Evolutionary conservation across 2,329 filamentous ascomycete genomes (phyloP).

Genomic region (Trichoderma pleuroti): DNA sequence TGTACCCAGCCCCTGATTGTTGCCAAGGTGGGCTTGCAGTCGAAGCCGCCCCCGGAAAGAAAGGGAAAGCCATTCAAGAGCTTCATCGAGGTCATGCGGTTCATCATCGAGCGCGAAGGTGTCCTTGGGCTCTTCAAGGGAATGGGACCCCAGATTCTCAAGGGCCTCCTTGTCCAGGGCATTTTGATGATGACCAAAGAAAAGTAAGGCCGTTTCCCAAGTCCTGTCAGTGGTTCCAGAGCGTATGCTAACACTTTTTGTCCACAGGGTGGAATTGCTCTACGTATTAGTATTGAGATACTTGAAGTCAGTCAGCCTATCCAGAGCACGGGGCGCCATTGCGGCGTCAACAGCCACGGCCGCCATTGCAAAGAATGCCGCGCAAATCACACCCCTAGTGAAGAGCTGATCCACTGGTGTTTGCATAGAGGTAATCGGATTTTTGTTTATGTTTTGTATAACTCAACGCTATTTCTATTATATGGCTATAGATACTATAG

Average conservation of each 20-base stretch:
- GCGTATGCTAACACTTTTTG: slow-evolving; percentile 21
- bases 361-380: slow-evolving; percentile 42
- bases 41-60: slow-evolving; percentile 77
- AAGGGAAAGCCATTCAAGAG: slow-evolving; percentile 89
- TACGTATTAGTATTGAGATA: slow-evolving; percentile 87
- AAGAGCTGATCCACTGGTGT: not conserved
- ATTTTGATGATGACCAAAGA: slow-evolving; percentile 99
- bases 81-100: slow-evolving; percentile 91
- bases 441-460: not conserved
- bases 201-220: slow-evolving; percentile 54
- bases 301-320: slow-evolving; percentile 64
- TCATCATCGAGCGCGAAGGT: slow-evolving; percentile 88
- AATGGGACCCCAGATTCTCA: slow-evolving; percentile 88
- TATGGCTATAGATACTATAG: not conserved
- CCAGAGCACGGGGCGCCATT: slow-evolving; percentile 64
- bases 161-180: slow-evolving; percentile 90
- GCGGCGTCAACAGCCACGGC: slow-evolving; percentile 50
- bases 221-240: not conserved
- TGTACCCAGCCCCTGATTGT: slow-evolving; percentile 94
- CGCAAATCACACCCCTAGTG: slow-evolving; percentile 28
- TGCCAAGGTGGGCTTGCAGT: slow-evolving; percentile 94
- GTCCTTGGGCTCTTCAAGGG: slow-evolving; percentile 87
- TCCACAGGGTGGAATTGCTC: slow-evolving; percentile 71
- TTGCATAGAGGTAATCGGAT: not conserved
- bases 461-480: not conserved